Conservation (phyloP, 1,284 basidiomycete species). For the Moesziomyces parantarcticus region DNA sequence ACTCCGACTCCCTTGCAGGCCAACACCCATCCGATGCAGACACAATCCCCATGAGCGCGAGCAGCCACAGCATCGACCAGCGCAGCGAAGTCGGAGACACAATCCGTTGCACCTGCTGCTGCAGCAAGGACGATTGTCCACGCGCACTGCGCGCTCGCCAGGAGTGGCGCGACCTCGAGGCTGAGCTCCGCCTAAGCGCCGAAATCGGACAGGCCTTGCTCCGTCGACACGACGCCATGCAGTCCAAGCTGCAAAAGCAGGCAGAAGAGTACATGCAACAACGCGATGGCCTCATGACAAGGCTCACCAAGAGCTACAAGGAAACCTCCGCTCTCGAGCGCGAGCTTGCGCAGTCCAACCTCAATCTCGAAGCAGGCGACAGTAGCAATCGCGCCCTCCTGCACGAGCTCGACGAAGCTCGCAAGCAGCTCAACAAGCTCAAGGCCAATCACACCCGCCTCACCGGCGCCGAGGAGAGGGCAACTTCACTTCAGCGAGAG, state of each 20-base stretch:
- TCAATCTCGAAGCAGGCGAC: conserved; percentile 85
- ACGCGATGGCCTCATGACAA: conserved; percentile 57
- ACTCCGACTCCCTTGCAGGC: conserved; percentile 33
- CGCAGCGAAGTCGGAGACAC: conserved; percentile 31
- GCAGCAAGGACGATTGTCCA: conserved; percentile 56
- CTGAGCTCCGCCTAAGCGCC: conserved; percentile 69
- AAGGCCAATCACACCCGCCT: conserved; percentile 77
- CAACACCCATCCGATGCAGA: conserved; percentile 6
- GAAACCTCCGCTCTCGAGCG: conserved; percentile 68
- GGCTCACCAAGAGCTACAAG: conserved; percentile 53
- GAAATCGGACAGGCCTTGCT: conserved; percentile 92
- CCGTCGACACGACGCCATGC: conserved; percentile 84
- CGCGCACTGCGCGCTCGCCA: conserved; percentile 53
- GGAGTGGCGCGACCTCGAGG: conserved; percentile 64
- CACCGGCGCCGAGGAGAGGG: conserved; percentile 68
- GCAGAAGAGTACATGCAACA: conserved; percentile 64
- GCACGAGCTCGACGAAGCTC: conserved; percentile 82
- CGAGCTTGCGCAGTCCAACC: conserved; percentile 81
- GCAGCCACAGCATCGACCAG: conserved; percentile 35
- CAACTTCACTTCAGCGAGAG: conserved; percentile 69
- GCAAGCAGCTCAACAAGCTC: conserved; percentile 76
- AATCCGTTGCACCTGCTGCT: conserved; percentile 56
- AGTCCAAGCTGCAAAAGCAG: conserved; percentile 72
- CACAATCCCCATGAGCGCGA: conserved; percentile 16
- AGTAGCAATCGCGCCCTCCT: conserved; percentile 79